Base-by-base conservation (phyloP, 2,329 filamentous ascomycete species). In the Aspergillus uvarum region DNA sequence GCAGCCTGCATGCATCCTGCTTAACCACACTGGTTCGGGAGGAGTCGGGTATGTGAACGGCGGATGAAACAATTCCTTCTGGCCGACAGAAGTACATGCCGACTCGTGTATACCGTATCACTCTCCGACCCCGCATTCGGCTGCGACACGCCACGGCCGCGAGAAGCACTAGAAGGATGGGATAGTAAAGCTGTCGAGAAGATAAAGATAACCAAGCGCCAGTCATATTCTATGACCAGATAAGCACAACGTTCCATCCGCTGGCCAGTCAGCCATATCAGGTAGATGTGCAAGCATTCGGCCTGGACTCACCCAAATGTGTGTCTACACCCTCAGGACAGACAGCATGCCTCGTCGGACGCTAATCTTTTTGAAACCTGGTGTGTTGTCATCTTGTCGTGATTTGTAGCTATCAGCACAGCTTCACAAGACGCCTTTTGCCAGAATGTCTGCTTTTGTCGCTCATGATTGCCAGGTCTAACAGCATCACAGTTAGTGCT, bases 211-310 rank as follows among this genome's bases (percentile, higher is more conserved):
- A 6, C 3, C 6, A 7, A 16, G 16, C 38, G 6, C 38, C 5
- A 35, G 32, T 35, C 4, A 16, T 16, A 35, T 35, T 16, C 32
- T 16, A 1, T 16, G 4, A 16, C 32, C 12, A 35, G 32, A 47
- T 7, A 10, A n/a, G 26, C 53, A 26, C 26, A 24, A 35, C 2
- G 14, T 11, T 47, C 6, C 24, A 35, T 22, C 24, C 10, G 26
- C 53, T 44, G 38, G n/a, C n/a, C n/a, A 35, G 24, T 12, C 53
- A 42, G 44, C 31, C 42, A 55, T 44, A 22, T 35, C 53, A 55
- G 53, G 26, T 24, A 55, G 42, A 6, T 55, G 31, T 14, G 44
- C 53, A 55, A 55, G 53, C 19, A 7, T 16, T n/a, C 38, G 14
- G 14, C 4, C 16, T 44, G 16, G 8, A 44, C 14, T 7, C 38